Evolutionary conservation across 192 early-diverging fungal species (phyloP).

Genomic region (Glomus cerebriforme): DNA sequence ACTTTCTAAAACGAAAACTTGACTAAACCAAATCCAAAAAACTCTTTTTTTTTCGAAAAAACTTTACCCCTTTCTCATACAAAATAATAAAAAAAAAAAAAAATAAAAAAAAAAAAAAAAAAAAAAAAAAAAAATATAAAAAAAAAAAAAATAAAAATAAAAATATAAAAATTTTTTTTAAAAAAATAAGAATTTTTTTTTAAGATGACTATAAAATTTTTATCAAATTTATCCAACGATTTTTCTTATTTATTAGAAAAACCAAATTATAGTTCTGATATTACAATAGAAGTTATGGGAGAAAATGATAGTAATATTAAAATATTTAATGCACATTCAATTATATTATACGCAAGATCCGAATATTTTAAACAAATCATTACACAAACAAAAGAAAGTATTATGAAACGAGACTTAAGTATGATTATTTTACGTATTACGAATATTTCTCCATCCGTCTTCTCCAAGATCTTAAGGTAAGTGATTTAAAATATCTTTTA

Average conservation of each 20-base stretch:
- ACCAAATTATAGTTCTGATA: neutral
- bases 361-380: neutral
- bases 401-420: neutral
- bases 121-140: no score
- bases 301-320: neutral
- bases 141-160: neutral
- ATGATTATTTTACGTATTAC: neutral
- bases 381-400: neutral
- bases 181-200: no score
- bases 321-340: neutral
- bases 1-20: no score
- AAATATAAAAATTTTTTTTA: neutral
- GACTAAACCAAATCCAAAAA: no score
- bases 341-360: neutral
- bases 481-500: no score
- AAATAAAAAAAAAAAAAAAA: no score
- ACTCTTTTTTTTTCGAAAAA: no score
- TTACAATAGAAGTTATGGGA: neutral
- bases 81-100: no score
- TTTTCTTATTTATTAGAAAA: neutral
- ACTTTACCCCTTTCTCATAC: no score
- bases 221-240: neutral
- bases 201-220: neutral
- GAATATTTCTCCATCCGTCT: neutral
- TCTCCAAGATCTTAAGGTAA: neutral